Evolutionary conservation across 225 moss, liverwort and hornwort genomes (phyloP).

Genomic region (Antitrichia curtipendula): DNA sequence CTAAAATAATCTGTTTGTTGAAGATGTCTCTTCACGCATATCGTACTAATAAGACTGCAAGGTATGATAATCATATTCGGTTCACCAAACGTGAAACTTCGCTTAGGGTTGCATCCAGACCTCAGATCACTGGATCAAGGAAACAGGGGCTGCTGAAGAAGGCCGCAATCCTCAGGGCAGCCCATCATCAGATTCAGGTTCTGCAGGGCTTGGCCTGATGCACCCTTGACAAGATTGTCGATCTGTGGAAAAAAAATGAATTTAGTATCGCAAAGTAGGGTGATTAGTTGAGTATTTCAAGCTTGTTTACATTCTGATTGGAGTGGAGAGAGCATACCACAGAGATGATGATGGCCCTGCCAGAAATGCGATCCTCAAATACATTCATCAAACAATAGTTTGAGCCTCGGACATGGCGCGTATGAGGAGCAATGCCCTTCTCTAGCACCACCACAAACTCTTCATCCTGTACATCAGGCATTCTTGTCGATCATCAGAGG

Average conservation of each 20-base stretch:
- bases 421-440: conserved; percentile 55
- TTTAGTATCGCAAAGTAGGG: background rate
- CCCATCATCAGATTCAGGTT: conserved; percentile 81
- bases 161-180: conserved; percentile 57
- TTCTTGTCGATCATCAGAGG: background rate
- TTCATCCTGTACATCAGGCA: conserved; percentile 37
- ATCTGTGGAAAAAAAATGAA: conserved; percentile 15
- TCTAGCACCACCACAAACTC: conserved; percentile 71
- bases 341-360: conserved; percentile 77
- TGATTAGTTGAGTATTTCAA: background rate
- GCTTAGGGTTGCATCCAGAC: background rate
- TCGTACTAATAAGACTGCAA: background rate
- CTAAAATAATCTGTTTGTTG: background rate
- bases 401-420: conserved; percentile 72
- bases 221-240: conserved; percentile 82
- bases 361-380: conserved; percentile 89
- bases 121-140: conserved; percentile 16
- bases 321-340: conserved; percentile 31
- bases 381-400: conserved; percentile 81
- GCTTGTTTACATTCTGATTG: background rate
- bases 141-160: conserved; percentile 72
- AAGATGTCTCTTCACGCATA: background rate
- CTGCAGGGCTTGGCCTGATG: conserved; percentile 70
- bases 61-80: background rate
- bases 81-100: background rate